Conservation (phyloP, 176 grass and related monocot species). For the Cocos nucifera region DNA sequence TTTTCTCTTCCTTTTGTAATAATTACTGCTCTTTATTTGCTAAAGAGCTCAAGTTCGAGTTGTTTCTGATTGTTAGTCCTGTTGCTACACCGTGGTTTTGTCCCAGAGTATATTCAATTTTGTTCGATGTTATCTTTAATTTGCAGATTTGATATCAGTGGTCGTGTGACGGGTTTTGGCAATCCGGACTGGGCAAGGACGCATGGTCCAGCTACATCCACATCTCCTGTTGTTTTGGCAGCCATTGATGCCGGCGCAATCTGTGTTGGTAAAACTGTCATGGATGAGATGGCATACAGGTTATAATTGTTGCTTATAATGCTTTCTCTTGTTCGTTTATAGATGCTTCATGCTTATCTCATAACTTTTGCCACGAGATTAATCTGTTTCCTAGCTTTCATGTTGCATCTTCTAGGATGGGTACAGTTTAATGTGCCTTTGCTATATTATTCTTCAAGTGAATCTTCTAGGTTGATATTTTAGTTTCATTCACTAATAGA, state of each 20-base stretch:
- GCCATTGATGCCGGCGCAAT: conserved; percentile 53
- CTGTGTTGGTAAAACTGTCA: conserved; percentile 64
- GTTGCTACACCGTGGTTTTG: background rate
- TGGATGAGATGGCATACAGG: conserved; percentile 98
- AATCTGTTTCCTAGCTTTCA: no score
- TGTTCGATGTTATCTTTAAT: background rate
- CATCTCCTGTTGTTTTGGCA: conserved; percentile 60
- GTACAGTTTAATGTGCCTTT: no score
- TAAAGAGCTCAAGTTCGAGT: background rate
- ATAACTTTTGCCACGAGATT: no score
- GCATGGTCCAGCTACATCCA: conserved; percentile 41
- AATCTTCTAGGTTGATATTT: no score
- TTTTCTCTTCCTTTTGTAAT: no score
- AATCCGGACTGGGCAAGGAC: conserved; percentile 68
- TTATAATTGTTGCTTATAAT: background rate
- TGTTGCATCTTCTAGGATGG: no score
- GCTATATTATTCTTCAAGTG: no score
- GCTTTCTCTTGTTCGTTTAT: background rate
- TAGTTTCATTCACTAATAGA: no score
- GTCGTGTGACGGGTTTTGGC: conserved; percentile 59
- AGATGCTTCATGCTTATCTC: no score
- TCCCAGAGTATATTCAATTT: background rate
- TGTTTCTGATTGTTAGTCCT: background rate
- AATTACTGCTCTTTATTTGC: no score
- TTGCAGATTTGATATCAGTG: conserved; percentile 71